A percentile compares a stretch with the other conserved stretches of the same genome.
Evolutionary conservation across 2,329 filamentous ascomycete genomes (phyloP).

Genomic region (Talaromyces sp.): DNA sequence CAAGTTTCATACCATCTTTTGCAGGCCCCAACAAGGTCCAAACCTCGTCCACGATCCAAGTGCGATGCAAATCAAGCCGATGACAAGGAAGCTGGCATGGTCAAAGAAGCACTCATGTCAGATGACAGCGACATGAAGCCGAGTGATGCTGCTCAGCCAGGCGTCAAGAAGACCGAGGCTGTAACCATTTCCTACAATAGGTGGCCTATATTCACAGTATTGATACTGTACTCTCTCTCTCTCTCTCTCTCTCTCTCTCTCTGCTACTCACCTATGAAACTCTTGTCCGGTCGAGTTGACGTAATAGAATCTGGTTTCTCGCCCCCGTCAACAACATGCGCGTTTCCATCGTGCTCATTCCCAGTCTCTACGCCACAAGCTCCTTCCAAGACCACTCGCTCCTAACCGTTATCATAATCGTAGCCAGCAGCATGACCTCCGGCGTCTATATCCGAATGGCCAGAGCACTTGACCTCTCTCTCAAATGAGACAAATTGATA

Average conservation of each 20-base stretch:
- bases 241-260: not conserved
- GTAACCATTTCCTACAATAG: constrained; percentile 36
- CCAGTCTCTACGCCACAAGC: constrained; percentile 47
- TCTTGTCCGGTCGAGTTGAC: not conserved
- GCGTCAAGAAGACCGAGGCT: constrained; percentile 25
- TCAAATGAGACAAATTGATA: not conserved
- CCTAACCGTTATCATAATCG: constrained; percentile 50
- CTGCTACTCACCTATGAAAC: too few species aligned
- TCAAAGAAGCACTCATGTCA: not conserved
- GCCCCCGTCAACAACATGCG: constrained; percentile 28
- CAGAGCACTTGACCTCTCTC: constrained; percentile 58
- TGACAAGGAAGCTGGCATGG: not conserved
- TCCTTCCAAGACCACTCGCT: constrained; percentile 51
- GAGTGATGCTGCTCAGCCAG: constrained; percentile 20
- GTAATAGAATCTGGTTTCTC: constrained; percentile 30
- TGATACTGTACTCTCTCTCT: constrained; percentile 42
- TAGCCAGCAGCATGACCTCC: constrained; percentile 54
- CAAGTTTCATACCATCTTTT: constrained; percentile 1
- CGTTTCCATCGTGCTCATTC: constrained; percentile 34
- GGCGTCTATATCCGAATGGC: constrained; percentile 57
- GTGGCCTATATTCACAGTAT: constrained; percentile 37
- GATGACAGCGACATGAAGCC: not conserved
- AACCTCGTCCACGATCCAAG: not conserved
- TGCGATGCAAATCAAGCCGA: not conserved
- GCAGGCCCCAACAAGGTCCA: not conserved